phyloP scores from a whole-genome alignment of 2,329 filamentous ascomycete species.

The Neofusicoccum ribis region DNA sequence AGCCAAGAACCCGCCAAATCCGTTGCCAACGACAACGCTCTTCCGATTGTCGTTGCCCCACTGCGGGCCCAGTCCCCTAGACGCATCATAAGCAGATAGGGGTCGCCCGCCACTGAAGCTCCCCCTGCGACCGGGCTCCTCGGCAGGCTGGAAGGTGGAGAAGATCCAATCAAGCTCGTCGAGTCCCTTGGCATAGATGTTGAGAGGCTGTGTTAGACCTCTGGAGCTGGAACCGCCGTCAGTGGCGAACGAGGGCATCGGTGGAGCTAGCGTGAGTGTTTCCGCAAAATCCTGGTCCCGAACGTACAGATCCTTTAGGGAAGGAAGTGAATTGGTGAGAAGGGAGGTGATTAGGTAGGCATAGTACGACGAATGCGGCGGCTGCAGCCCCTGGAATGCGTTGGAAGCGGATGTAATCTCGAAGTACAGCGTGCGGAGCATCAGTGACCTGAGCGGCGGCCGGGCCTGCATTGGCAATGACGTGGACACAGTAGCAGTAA shows the following conservation, averaged over 20 bases:
- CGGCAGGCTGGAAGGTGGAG: slow-evolving; percentile 58
- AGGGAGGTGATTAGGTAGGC: slow-evolving; percentile 83
- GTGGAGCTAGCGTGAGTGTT: slow-evolving; percentile 70
- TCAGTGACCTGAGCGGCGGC: slow-evolving; percentile 66
- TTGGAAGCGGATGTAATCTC: slow-evolving; percentile 70
- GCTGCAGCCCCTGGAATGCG: slow-evolving; percentile 58
- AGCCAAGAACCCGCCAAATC: slow-evolving; percentile 65
- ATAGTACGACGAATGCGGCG: slow-evolving; percentile 67
- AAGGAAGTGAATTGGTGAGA: slow-evolving; percentile 71
- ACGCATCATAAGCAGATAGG: slow-evolving; percentile 46
- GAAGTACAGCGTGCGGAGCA: slow-evolving; percentile 73
- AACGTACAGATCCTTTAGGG: slow-evolving; percentile 76
- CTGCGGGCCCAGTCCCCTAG: slow-evolving; percentile 52
- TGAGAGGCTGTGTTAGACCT: slow-evolving; percentile 51
- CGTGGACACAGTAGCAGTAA: slow-evolving; percentile 57
- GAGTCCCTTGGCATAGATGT: slow-evolving; percentile 66
- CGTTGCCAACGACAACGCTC: slow-evolving; percentile 66
- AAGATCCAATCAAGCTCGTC: slow-evolving; percentile 70
- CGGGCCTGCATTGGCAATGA: slow-evolving; percentile 59
- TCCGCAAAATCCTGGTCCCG: slow-evolving; percentile 83
- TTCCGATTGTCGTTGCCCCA: slow-evolving; percentile 62
- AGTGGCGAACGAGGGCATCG: slow-evolving; percentile 54
- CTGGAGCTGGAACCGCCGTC: slow-evolving; percentile 29
- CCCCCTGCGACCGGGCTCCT: slow-evolving; percentile 42
- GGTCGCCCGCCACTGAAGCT: slow-evolving; percentile 44